These are phyloP conservation scores for Tulasnella sp. DNA, from an alignment of 768 basidiomycete genomes.

Conservation along the genomic window DNA sequence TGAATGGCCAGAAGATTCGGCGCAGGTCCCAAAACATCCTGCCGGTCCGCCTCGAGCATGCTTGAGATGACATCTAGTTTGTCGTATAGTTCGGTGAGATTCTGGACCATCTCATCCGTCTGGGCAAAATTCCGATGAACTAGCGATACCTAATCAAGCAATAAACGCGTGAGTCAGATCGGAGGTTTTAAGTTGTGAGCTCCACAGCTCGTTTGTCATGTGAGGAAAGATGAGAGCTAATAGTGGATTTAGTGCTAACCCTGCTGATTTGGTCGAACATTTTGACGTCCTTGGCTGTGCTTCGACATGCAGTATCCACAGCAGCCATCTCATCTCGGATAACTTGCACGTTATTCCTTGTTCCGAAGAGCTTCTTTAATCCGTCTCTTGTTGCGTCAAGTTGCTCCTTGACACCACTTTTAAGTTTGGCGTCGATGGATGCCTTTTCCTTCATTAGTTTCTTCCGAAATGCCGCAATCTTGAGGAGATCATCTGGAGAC, in stretches of 20 bases:
- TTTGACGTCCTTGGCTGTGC: slow-evolving; percentile 65
- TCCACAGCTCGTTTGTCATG: not conserved
- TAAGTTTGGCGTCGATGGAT: slow-evolving; percentile 82
- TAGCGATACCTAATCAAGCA: slow-evolving; percentile 70
- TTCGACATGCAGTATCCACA: slow-evolving; percentile 65
- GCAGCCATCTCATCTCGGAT: slow-evolving; percentile 81
- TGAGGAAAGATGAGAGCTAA: not conserved
- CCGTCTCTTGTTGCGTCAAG: slow-evolving; percentile 85
- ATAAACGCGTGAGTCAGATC: not conserved
- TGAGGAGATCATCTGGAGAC: slow-evolving; percentile 86
- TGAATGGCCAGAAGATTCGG: slow-evolving; percentile 86
- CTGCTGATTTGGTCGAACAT: slow-evolving; percentile 95
- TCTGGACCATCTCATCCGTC: slow-evolving; percentile 92
- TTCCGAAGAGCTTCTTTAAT: slow-evolving; percentile 68
- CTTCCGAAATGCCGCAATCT: slow-evolving; percentile 81
- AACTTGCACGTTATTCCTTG: slow-evolving; percentile 66
- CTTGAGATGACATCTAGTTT: slow-evolving; percentile 71
- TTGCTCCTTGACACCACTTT: slow-evolving; percentile 88
- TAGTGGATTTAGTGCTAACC: slow-evolving; percentile 41
- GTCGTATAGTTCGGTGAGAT: slow-evolving; percentile 84
- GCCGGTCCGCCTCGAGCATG: slow-evolving; percentile 65
- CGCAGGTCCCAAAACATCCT: slow-evolving; percentile 76
- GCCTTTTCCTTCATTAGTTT: slow-evolving; percentile 96
- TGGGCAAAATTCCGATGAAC: slow-evolving; percentile 93
- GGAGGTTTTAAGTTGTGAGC: not conserved